Conservation (phyloP, 805 yeast species). For the Yarrowia hollandica region DNA sequence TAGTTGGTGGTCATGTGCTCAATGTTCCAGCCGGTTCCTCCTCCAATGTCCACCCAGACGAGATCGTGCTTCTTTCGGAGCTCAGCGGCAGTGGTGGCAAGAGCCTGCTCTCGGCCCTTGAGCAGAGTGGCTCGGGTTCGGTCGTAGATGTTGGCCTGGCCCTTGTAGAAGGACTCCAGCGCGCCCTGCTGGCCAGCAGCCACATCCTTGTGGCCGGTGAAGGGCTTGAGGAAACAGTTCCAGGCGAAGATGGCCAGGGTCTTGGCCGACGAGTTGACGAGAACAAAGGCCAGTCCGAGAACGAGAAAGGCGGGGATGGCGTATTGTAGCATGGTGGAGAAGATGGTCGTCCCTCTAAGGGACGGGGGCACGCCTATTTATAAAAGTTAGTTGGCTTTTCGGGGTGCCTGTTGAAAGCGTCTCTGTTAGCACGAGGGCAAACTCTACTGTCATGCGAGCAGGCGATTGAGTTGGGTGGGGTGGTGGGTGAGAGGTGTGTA, state of each 20-base stretch:
- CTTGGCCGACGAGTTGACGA: conserved; percentile 32
- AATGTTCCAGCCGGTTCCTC: conserved; percentile 83
- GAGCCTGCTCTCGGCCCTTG: conserved; percentile 68
- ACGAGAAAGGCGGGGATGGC: conserved; percentile 30
- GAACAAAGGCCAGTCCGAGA: conserved; percentile 28
- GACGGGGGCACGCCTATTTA: conserved; percentile 1
- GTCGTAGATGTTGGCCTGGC: conserved; percentile 77
- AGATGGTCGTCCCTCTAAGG: not conserved
- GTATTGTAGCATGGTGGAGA: conserved; percentile 25
- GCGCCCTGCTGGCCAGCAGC: conserved; percentile 54
- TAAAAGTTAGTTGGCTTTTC: conserved; percentile 13
- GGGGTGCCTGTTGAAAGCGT: conserved; percentile 10
- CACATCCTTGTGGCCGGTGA: conserved; percentile 39
- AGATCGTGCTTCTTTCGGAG: conserved; percentile 43
- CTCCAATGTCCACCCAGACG: conserved; percentile 57
- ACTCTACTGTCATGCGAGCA: conserved; percentile 28
- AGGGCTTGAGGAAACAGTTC: conserved; percentile 62
- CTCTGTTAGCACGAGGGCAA: conserved; percentile 26
- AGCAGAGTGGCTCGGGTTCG: conserved; percentile 63
- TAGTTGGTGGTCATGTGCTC: conserved; percentile 64
- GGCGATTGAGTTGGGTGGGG: conserved; percentile 26
- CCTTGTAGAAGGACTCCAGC: conserved; percentile 68
- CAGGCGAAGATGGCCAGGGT: conserved; percentile 43
- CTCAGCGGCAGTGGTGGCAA: conserved; percentile 60
- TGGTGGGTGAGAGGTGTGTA: not conserved